phyloP scores from a whole-genome alignment of 306 rosid species.

The Gleditsia sinensis region DNA sequence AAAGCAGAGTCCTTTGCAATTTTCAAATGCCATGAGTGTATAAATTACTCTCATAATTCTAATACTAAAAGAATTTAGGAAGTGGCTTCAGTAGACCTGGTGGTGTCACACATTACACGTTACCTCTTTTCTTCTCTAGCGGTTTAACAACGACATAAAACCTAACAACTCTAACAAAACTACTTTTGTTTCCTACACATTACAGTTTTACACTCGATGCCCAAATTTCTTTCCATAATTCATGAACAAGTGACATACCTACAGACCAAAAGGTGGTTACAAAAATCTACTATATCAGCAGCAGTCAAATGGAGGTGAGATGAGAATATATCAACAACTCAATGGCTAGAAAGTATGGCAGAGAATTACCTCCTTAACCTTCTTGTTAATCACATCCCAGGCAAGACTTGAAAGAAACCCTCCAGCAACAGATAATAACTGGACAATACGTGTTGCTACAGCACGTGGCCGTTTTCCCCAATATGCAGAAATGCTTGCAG shows the following conservation, averaged over 20 bases:
- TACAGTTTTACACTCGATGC: no score
- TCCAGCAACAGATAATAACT: constrained; percentile 92
- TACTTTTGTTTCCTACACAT: no score
- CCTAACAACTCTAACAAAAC: no score
- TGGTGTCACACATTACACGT: no score
- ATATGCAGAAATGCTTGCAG: constrained; percentile 81
- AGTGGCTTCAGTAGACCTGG: no score
- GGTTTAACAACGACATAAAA: no score
- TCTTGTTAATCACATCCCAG: constrained; percentile 80
- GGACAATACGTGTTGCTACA: constrained; percentile 83
- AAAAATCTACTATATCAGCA: background rate
- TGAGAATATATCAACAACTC: background rate
- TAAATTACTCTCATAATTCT: no score
- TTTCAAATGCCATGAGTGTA: no score
- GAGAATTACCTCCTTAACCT: constrained; percentile 73
- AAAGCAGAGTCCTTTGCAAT: no score
- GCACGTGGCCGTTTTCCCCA: constrained; percentile 98
- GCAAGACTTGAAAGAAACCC: constrained; percentile 88
- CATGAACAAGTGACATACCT: background rate
- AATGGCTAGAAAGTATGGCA: constrained; percentile 8
- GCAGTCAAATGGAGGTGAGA: background rate
- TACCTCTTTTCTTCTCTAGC: no score
- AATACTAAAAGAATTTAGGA: no score
- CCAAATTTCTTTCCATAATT: background rate
- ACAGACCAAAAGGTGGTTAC: no score